Conservation (phyloP, 768 basidiomycete species). For the Tricholoma furcatifolium region DNA sequence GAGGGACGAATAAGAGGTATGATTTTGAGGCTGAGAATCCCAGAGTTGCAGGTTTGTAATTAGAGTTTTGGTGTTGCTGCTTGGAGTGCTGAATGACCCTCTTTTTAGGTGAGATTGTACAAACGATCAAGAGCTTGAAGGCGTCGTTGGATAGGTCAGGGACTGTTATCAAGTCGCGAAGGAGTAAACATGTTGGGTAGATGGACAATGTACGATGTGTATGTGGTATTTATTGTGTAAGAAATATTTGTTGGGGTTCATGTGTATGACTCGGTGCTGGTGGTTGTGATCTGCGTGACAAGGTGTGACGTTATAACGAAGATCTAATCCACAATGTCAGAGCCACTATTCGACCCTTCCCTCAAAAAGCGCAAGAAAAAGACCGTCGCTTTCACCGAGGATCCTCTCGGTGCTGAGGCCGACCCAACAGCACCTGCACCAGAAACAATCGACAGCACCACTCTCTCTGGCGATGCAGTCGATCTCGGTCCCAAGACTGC, state of each 20-base stretch:
- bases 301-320: no score
- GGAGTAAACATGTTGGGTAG: slow-evolving; percentile 57
- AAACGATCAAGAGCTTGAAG: slow-evolving; percentile 67
- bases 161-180: slow-evolving; percentile 59
- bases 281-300: no score
- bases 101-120: slow-evolving; percentile 69
- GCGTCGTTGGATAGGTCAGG: slow-evolving; percentile 60
- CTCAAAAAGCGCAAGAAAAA: slow-evolving; percentile 90
- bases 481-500: slow-evolving; percentile 76
- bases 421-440: slow-evolving; percentile 82
- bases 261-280: no score
- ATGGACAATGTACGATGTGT: no score
- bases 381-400: slow-evolving; percentile 80
- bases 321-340: slow-evolving; percentile 68
- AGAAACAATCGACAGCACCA: slow-evolving; percentile 66
- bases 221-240: no score
- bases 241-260: no score
- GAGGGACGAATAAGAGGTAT: slow-evolving; percentile 82
- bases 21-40: slow-evolving; percentile 95
- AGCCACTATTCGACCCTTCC: slow-evolving; percentile 81
- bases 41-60: slow-evolving; percentile 67
- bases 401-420: slow-evolving; percentile 77
- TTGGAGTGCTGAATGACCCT: slow-evolving; percentile 2
- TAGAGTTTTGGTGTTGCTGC: background rate
- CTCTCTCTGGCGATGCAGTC: slow-evolving; percentile 67